phyloP scores from a whole-genome alignment of 2,329 filamentous ascomycete genomes.

The Ophiocordyceps camponoti-rufipedis region DNA sequence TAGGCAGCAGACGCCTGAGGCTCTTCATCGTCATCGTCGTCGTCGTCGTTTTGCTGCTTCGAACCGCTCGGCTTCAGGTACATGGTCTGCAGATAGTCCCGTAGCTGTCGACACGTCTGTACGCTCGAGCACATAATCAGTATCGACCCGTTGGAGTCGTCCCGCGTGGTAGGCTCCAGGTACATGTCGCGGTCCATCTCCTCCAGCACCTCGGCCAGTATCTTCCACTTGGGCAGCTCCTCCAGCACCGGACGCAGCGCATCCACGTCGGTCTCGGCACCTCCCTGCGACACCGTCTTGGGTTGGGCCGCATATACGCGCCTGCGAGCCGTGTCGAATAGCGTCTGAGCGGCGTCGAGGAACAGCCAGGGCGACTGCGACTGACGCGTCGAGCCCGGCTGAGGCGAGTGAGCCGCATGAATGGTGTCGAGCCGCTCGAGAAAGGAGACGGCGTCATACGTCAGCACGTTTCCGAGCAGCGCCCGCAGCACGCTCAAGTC shows the following conservation, averaged over 20 bases:
- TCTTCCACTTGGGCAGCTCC: constrained; percentile 83
- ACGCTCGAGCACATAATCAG: constrained; percentile 91
- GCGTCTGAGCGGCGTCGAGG: constrained; percentile 80
- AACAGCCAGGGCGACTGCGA: constrained; percentile 94
- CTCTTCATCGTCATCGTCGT: constrained; percentile 30
- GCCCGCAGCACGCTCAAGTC: constrained; percentile 70
- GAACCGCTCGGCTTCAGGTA: constrained; percentile 37
- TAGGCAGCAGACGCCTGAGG: constrained; percentile 56
- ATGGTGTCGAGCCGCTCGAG: constrained; percentile 90
- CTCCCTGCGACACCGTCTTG: constrained; percentile 27
- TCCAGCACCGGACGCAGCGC: constrained; percentile 68
- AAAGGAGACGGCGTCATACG: constrained; percentile 80
- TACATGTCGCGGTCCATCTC: constrained; percentile 88
- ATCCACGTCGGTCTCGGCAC: constrained; percentile 22
- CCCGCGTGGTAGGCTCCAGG: constrained; percentile 56
- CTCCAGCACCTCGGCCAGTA: constrained; percentile 76
- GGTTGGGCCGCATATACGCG: constrained; percentile 65
- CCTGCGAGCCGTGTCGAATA: constrained; percentile 78
- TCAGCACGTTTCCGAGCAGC: constrained; percentile 66
- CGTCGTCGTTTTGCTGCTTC: constrained; percentile 23
- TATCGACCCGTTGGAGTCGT: constrained; percentile 81
- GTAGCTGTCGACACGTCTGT: constrained; percentile 68
- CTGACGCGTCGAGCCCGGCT: constrained; percentile 70
- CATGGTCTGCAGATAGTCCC: constrained; percentile 87
- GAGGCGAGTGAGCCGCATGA: constrained; percentile 73